Evolutionary conservation across 2,329 filamentous ascomycete species (phyloP).

Genomic region (Venturia oleaginea): DNA sequence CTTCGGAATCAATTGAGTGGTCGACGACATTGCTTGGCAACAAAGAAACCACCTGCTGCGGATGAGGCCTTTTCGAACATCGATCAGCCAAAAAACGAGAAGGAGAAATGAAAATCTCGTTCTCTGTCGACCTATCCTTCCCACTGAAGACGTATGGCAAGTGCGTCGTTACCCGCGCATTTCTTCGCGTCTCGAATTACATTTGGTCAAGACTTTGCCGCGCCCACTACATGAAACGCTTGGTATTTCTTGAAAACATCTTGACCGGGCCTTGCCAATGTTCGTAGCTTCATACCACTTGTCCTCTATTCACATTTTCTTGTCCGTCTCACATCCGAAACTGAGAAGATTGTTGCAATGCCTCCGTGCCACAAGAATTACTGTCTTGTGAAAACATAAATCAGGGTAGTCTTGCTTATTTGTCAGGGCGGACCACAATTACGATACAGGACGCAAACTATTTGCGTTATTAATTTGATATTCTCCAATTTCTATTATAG

Average conservation of each 20-base stretch:
- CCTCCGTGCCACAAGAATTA: neutral
- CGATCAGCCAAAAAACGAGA: neutral
- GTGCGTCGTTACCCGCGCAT: neutral
- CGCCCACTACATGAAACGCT: constrained; percentile 11
- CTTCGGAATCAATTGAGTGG: neutral
- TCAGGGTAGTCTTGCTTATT: neutral
- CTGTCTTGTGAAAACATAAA: neutral
- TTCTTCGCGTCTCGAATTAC: neutral
- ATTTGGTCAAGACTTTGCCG: neutral
- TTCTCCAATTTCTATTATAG: neutral
- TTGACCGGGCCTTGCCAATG: constrained; percentile 1
- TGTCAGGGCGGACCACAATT: neutral
- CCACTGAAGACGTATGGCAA: neutral
- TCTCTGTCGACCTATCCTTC: neutral
- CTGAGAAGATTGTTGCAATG: neutral
- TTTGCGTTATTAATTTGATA: neutral
- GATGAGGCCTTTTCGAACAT: neutral
- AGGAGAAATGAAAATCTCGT: neutral
- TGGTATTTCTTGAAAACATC: constrained; percentile 2
- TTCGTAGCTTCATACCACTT: neutral
- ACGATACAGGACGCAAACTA: neutral
- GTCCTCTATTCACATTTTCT: neutral
- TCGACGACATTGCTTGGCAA: neutral
- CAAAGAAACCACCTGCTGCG: neutral
- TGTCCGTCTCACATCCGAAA: constrained; percentile 12